These are phyloP conservation scores for Coemansia sp. DNA, from an alignment of 192 early-diverging fungal genomes.

Conservation along the genomic window DNA sequence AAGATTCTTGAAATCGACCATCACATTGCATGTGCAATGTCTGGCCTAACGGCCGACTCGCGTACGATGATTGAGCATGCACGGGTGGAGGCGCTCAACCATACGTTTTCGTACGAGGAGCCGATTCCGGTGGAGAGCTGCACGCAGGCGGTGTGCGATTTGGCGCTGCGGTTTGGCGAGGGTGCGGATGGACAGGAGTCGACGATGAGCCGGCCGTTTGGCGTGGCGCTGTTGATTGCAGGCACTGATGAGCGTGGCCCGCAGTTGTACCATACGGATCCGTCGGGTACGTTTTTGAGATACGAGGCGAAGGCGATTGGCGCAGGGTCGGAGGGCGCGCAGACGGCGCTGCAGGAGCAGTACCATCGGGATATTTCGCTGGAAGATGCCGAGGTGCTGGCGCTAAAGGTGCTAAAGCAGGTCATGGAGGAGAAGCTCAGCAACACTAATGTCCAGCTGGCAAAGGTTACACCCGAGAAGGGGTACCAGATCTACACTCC, in stretches of 20 bases:
- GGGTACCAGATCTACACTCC: constrained; percentile 82
- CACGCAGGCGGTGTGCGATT: constrained; percentile 96
- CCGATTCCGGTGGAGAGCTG: constrained; percentile 93
- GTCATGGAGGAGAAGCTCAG: constrained; percentile 99
- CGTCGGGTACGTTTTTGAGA: constrained; percentile 93
- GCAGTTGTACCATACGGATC: constrained; percentile 97
- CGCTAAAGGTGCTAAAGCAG: constrained; percentile 96
- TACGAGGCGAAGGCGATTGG: constrained; percentile 99
- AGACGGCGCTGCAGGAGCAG: constrained; percentile 95
- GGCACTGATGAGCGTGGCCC: constrained; percentile 96
- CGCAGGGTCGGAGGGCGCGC: constrained; percentile 97
- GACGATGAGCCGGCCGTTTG: constrained; percentile 98
- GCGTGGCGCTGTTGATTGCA: constrained; percentile 97
- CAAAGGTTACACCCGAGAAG: constrained; percentile 71
- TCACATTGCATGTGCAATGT: constrained; percentile 97
- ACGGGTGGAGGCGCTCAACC: constrained; percentile 93
- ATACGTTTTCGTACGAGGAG: constrained; percentile 95
- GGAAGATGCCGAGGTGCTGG: constrained; percentile 81
- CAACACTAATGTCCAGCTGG: constrained; percentile 92
- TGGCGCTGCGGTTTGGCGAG: constrained; percentile 97
- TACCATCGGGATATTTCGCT: constrained; percentile 85
- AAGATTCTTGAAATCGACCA: constrained; percentile 97
- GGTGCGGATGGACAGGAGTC: constrained; percentile 94
- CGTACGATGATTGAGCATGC: constrained; percentile 99
- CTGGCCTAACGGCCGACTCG: constrained; percentile 93